Conservation (phyloP, 2,329 filamentous ascomycete genomes). For the Calycina herbarum region DNA sequence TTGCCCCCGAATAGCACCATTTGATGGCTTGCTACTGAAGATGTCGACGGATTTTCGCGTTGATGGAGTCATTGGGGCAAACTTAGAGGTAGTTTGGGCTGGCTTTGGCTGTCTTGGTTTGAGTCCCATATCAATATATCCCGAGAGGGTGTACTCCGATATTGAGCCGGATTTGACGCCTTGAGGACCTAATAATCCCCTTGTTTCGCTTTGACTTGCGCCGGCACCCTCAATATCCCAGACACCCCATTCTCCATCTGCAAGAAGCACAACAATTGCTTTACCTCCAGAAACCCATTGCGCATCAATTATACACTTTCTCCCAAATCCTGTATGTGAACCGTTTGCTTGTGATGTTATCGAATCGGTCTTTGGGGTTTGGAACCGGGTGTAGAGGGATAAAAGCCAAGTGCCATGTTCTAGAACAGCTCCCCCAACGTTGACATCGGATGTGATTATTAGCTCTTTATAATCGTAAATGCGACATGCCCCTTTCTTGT, state of each 20-base stretch:
- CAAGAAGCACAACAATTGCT: slow-evolving; percentile 58
- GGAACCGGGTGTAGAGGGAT: slow-evolving; percentile 52
- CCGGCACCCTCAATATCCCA: slow-evolving; percentile 65
- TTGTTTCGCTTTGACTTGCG: slow-evolving; percentile 50
- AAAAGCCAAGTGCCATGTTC: slow-evolving; percentile 63
- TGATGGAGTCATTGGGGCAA: slow-evolving; percentile 65
- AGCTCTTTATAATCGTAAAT: slow-evolving; percentile 62
- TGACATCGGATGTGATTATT: slow-evolving; percentile 52
- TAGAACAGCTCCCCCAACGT: slow-evolving; percentile 43
- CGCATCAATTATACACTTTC: slow-evolving; percentile 63
- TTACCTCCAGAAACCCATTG: slow-evolving; percentile 62
- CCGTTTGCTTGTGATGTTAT: slow-evolving; percentile 47
- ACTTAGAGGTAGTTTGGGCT: slow-evolving; percentile 46
- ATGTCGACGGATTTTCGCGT: slow-evolving; percentile 44
- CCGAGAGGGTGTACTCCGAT: slow-evolving; percentile 57
- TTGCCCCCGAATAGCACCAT: slow-evolving; percentile 26
- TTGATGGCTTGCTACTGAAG: slow-evolving; percentile 27
- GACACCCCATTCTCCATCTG: slow-evolving; percentile 67
- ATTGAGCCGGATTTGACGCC: slow-evolving; percentile 55
- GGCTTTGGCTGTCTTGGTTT: slow-evolving; percentile 29
- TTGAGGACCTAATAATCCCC: slow-evolving; percentile 40
- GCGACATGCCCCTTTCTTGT: slow-evolving; percentile 55
- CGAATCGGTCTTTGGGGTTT: slow-evolving; percentile 26
- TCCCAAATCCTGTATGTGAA: slow-evolving; percentile 47
- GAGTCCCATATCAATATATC: slow-evolving; percentile 58